These are phyloP conservation scores for Trametes sanguinea DNA, from an alignment of 768 basidiomycete genomes.

Conservation along the genomic window DNA sequence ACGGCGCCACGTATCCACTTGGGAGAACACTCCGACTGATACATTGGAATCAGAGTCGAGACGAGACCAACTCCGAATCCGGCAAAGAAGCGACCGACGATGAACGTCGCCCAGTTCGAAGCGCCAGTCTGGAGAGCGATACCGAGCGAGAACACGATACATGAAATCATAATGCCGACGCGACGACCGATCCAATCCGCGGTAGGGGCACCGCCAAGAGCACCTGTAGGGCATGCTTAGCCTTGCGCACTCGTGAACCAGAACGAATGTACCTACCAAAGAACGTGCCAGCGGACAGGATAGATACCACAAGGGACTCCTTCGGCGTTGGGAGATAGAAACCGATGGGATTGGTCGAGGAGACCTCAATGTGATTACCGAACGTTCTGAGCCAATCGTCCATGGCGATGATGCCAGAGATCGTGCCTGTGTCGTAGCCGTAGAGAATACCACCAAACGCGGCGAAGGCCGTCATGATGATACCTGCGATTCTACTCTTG, in stretches of 20 bases:
- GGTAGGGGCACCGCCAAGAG: constrained; percentile 49
- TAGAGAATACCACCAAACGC: constrained; percentile 39
- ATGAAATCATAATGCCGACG: constrained; percentile 44
- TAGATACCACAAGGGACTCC: constrained; percentile 54
- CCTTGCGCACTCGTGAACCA: too few relatives aligned
- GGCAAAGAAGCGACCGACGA: constrained; percentile 70
- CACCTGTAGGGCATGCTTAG: constrained; percentile 27
- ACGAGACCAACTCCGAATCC: constrained; percentile 79
- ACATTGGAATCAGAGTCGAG: constrained; percentile 59
- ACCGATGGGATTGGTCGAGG: neutral
- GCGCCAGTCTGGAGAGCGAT: constrained; percentile 63
- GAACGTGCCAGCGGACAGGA: constrained; percentile 82
- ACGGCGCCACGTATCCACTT: constrained; percentile 48
- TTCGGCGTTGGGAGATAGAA: constrained; percentile 33
- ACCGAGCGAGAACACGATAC: constrained; percentile 57
- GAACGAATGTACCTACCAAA: constrained; percentile 39
- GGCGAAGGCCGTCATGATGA: constrained; percentile 36
- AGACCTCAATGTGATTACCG: constrained; percentile 32
- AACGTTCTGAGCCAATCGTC: constrained; percentile 53
- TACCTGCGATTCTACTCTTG: constrained; percentile 29
- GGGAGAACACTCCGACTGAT: constrained; percentile 59
- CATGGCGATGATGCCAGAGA: constrained; percentile 72
- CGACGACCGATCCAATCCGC: constrained; percentile 55
- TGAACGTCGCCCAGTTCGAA: constrained; percentile 51
- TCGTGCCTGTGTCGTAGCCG: constrained; percentile 81